Evolutionary conservation across 352 stramenopile species (phyloP).

Genomic region (Globisporangium echinulatum): DNA sequence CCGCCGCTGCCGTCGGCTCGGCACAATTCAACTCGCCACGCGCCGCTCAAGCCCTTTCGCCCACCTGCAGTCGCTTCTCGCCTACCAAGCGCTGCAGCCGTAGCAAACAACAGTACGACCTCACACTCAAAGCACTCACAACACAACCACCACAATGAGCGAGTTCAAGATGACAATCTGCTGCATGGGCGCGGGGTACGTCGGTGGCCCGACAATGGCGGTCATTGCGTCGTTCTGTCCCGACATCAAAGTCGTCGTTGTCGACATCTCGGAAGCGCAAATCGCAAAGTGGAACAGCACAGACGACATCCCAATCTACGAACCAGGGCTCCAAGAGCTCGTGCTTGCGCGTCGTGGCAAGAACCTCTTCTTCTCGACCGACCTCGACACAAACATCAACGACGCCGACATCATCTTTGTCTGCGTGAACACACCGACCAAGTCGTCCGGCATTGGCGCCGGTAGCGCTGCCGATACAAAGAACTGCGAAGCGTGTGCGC

Average conservation of each 20-base stretch:
- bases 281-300: constrained; percentile 98
- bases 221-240: constrained; percentile 97
- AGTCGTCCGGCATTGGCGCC: constrained; percentile 95
- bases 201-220: constrained; percentile 99
- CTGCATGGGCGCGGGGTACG: constrained; percentile 98
- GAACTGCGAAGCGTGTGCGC: constrained; percentile 98
- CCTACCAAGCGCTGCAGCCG: background rate
- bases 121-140: background rate
- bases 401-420: constrained; percentile 99
- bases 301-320: constrained; percentile 97
- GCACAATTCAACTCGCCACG: constrained; percentile 3
- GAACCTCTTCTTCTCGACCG: constrained; percentile 99
- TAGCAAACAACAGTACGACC: background rate
- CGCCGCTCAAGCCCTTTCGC: constrained; percentile 1
- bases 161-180: constrained; percentile 88
- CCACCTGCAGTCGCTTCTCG: background rate
- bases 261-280: constrained; percentile 93
- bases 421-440: constrained; percentile 98
- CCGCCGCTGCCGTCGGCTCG: too few species aligned
- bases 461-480: constrained; percentile 98
- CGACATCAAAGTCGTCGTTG: constrained; percentile 96
- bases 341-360: constrained; percentile 89
- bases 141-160: constrained; percentile 12
- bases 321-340: constrained; percentile 96
- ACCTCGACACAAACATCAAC: constrained; percentile 96